Conservation (phyloP, 202 grass and related monocot genomes). For the Saccharum hybrid region DNA sequence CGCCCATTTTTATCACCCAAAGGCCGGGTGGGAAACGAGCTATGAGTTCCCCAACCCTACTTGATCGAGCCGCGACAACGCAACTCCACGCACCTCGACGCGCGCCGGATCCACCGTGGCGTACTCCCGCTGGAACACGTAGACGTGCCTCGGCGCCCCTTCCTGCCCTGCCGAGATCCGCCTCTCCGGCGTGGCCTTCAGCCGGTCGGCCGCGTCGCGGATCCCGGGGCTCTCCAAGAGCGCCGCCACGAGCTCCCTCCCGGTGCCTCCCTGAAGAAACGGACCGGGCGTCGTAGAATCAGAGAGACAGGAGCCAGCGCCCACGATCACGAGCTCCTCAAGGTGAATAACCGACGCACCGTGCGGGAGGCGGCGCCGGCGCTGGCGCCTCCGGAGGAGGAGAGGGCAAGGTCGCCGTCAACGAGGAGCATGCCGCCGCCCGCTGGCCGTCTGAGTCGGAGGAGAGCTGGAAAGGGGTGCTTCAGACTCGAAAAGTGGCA, state of each 20-base stretch:
- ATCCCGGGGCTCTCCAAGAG: conserved; percentile 57
- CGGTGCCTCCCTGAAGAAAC: conserved; percentile 38
- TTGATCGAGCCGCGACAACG: neutral
- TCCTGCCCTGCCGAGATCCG: conserved; percentile 47
- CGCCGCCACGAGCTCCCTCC: conserved; percentile 60
- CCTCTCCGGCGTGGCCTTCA: conserved; percentile 56
- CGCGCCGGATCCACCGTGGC: conserved; percentile 81
- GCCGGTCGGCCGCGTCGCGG: conserved; percentile 51
- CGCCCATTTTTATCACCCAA: conserved; percentile 12
- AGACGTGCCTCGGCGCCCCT: conserved; percentile 58
- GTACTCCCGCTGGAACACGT: conserved; percentile 89
- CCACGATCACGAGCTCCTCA: neutral
- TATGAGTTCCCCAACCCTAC: neutral
- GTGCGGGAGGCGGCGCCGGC: neutral
- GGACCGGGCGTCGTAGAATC: neutral
- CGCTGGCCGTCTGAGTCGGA: conserved; percentile 4
- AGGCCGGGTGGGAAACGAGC: neutral
- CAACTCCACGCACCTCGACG: conserved; percentile 59
- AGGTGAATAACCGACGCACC: neutral
- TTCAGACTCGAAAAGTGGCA: neutral
- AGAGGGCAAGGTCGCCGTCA: conserved; percentile 46
- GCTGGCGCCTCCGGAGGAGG: neutral
- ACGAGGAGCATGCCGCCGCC: conserved; percentile 59
- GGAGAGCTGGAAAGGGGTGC: neutral
- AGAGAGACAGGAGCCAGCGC: neutral